Evolutionary conservation across 495 filamentous ascomycete genomes (phyloP), one percentile per base, ranked within the genome.

Genomic region (Neurospora sublineolata): DNA sequence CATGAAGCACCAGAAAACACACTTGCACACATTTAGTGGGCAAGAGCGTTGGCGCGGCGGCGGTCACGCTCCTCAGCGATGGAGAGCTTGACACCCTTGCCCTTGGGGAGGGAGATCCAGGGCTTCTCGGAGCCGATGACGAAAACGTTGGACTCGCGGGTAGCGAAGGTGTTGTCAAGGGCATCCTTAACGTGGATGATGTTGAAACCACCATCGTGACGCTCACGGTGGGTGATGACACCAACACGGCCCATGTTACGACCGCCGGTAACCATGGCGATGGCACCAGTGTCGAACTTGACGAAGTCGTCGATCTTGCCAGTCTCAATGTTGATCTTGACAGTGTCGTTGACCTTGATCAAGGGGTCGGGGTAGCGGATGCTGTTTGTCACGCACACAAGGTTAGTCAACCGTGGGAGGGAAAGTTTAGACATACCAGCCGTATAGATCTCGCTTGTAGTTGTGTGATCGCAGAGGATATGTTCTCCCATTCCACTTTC

Each of bases 181-280:
- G 94, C 95, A 80, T 99, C 95, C 91, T 99, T 97, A 84, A 99
- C 90, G 88, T 98, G 96, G 83, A 98, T 93, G 79, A 98, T 95
- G 89, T 93, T 93, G 91, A 99, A 99, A 84, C 96, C 95, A 86
- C 95, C 95, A 77, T 99, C 95, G 89, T 98, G 95, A 76, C 94
- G 93, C 89, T 99, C 95, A 87, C 95, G 94, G 89, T 98, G 93
- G 76, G 96, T 98, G 87, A 99, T 94, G 82, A 98, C 95, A 90
- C 96, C 95, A 80, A 98, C 94, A 93, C 95, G 96, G 82, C 95
- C 95, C 93, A 97, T 97, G 89, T 97, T 97, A 83, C 94, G 94
- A 89, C 94, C 94, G 89, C 94, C 94, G 73, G 94, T 97, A 76
- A 90, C 92, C 95, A 99, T 99, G 83, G 90, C 92, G 81, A 98